Evolutionary conservation across 2,329 filamentous ascomycete species (phyloP).

Genomic region (Penicillium hordei): DNA sequence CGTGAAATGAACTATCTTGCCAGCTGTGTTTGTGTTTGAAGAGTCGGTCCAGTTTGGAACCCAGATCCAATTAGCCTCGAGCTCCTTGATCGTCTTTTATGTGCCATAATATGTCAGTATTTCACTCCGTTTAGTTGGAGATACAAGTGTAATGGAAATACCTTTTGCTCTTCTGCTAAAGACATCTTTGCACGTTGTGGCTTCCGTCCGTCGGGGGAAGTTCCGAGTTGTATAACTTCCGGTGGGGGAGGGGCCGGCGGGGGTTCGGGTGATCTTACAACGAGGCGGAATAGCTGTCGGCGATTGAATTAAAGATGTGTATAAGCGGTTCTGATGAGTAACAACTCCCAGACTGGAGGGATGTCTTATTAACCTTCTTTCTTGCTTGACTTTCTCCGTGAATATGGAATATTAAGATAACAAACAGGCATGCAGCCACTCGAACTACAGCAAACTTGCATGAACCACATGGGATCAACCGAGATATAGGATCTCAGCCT

Average conservation of each 20-base stretch:
- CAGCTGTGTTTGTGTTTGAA: background rate
- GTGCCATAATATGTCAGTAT: background rate
- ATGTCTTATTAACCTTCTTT: background rate
- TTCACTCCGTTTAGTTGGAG: background rate
- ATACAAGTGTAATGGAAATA: background rate
- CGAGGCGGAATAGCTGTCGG: background rate
- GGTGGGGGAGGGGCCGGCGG: background rate
- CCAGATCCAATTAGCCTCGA: conserved; percentile 1
- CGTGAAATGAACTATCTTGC: background rate
- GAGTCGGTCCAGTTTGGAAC: background rate
- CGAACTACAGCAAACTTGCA: background rate
- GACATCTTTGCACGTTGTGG: background rate
- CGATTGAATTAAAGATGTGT: background rate
- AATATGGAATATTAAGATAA: background rate
- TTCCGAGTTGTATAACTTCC: background rate
- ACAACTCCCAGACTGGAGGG: background rate
- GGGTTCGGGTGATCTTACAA: background rate
- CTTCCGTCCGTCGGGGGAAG: background rate
- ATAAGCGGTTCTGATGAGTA: background rate
- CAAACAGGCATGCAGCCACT: background rate
- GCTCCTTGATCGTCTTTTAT: background rate
- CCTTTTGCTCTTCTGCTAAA: background rate
- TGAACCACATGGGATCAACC: background rate
- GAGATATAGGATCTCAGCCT: background rate
- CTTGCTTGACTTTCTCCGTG: background rate